Base-by-base conservation (phyloP, 1,284 basidiomycete genomes). In the Lentinula novae-zelandiae region DNA sequence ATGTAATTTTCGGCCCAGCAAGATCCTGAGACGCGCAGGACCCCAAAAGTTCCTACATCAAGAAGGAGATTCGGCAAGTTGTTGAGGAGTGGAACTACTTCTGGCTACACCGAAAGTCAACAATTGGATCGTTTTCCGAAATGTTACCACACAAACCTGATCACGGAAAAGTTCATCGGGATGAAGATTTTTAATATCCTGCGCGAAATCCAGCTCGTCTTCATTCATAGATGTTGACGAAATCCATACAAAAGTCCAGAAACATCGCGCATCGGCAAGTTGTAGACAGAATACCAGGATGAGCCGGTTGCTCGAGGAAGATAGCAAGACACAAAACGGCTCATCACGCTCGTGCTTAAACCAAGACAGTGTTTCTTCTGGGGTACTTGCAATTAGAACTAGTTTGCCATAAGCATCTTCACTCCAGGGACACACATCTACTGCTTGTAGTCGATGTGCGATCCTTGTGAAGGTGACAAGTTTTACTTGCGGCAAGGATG, bases 261-360 rank as follows among this genome's bases (percentile, higher is more conserved):
- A 52, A 52, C 5, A 36, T 34, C 33, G 50, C 0, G 31, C 7
- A 38, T 52, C 34, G 4, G 10, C 10, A 7, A 36, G 27, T 17
- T 52, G 31, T 3, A 52, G 50, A 33, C 27, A 52, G 34, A 52
- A 52, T 8, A 36, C 31, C 8, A 52, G 31, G 15, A 31, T 36
- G 5, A 34, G 31, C 7, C 10, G 1, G 1, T 9, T 9, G 27
- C 31, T 36, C 6, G 17, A n/a, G 5, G 50, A 36, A 34, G n/a
- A 52, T 34, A 7, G n/a, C 33, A 52, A n/a, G 2, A 52, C 31
- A 57, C 55, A 57, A 27, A 57, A 57, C n/a, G 55, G 55, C 12
- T 46, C 55, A 17, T 57, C 55, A 22, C 44, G 42, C 33, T 48
- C 40, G 22, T 57, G 40, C 17, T 46, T 57, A 7, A 57, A 34